Percentiles rank a stretch among this genome's conserved stretches.
phyloP scores from a whole-genome alignment of 768 basidiomycete genomes.

The Boletus sensibilis region DNA sequence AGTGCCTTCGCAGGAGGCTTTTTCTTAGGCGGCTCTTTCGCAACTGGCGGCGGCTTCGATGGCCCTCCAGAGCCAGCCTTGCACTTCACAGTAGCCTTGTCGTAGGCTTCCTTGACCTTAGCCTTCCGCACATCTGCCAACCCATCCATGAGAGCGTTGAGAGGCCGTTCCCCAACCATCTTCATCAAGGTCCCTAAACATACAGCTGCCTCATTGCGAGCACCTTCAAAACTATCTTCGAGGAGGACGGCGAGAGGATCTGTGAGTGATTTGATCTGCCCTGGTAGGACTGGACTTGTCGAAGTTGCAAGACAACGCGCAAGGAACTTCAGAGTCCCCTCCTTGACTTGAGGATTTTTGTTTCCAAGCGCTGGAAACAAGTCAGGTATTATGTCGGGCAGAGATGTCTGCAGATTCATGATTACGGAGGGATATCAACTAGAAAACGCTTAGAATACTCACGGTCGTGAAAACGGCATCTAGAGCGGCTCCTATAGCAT shows the following conservation, averaged over 20 bases:
- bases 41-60: slow-evolving; percentile 36
- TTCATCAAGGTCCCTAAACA: slow-evolving; percentile 92
- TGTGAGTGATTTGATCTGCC: slow-evolving; percentile 79
- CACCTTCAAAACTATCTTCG: slow-evolving; percentile 87
- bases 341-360: slow-evolving; percentile 97
- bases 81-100: slow-evolving; percentile 89
- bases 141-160: slow-evolving; percentile 83
- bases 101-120: slow-evolving; percentile 93
- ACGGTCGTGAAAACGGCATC: slow-evolving; percentile 89
- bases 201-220: slow-evolving; percentile 85
- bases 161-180: slow-evolving; percentile 91
- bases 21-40: slow-evolving; percentile 39
- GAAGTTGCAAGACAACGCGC: slow-evolving; percentile 74
- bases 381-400: slow-evolving; percentile 83
- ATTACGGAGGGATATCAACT: slow-evolving; percentile 1
- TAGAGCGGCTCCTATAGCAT: slow-evolving; percentile 81
- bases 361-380: slow-evolving; percentile 71
- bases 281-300: slow-evolving; percentile 61
- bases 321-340: slow-evolving; percentile 86
- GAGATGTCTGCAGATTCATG: slow-evolving; percentile 53
- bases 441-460: slow-evolving; percentile 31
- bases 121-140: slow-evolving; percentile 83
- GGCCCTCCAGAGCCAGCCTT: slow-evolving; percentile 62
- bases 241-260: slow-evolving; percentile 73
- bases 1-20: slow-evolving; percentile 35